phyloP scores from a whole-genome alignment of 441 rosid species.

The Populus hybrid region DNA sequence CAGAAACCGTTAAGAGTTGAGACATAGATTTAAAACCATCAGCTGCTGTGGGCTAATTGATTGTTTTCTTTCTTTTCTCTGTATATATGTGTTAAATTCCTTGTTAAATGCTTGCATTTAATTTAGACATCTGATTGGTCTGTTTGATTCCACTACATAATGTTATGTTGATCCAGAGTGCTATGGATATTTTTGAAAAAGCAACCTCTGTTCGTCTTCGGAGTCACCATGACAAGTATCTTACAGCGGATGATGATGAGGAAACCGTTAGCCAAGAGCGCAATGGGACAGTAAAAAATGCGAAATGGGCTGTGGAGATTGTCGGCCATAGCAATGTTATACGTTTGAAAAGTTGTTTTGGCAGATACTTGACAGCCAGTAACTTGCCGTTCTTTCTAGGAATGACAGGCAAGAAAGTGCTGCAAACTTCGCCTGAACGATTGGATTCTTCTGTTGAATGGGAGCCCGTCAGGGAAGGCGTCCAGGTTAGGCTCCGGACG shows the following conservation, averaged over 20 bases:
- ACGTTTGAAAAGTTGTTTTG: conserved; percentile 43
- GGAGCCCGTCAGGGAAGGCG: conserved; percentile 68
- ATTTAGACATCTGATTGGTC: background rate
- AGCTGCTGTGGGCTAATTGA: background rate
- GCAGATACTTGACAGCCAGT: conserved; percentile 72
- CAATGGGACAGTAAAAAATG: conserved; percentile 28
- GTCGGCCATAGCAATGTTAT: conserved; percentile 19
- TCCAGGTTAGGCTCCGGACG: conserved; percentile 57
- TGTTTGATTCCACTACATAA: too few relatives aligned
- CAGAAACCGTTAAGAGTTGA: background rate
- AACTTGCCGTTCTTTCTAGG: conserved; percentile 77
- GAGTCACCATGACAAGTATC: conserved; percentile 53
- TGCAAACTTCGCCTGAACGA: conserved; percentile 48
- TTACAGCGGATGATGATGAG: conserved; percentile 40
- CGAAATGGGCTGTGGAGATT: conserved; percentile 45
- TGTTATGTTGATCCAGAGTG: background rate
- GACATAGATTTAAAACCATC: background rate
- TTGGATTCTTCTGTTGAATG: conserved; percentile 81
- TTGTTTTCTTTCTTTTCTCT: background rate
- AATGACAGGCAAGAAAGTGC: conserved; percentile 73
- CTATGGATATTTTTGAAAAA: conserved; percentile 46
- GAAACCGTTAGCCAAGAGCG: conserved; percentile 40
- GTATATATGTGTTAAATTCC: background rate
- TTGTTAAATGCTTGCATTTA: background rate
- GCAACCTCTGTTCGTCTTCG: conserved; percentile 44